A percentile compares a stretch with the other conserved stretches of the same genome.
phyloP scores from a whole-genome alignment of 2,329 filamentous ascomycete genomes.

The Verticillium tricorpus region DNA sequence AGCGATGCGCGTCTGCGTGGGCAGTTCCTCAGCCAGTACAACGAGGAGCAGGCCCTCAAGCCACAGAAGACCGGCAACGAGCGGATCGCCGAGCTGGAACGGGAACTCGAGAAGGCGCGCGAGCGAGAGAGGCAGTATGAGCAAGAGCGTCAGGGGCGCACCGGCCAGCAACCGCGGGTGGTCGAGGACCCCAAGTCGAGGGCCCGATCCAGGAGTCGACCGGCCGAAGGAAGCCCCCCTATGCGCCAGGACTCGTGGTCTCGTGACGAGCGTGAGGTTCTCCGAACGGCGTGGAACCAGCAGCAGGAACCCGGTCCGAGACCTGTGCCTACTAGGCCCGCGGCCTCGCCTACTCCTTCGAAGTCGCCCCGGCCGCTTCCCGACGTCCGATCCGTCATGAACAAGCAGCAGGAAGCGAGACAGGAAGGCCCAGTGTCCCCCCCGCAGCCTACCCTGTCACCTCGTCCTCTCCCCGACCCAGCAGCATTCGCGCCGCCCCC shows the following conservation, averaged over 20 bases:
- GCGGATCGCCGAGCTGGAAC: slow-evolving; percentile 61
- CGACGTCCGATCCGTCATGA: slow-evolving; percentile 3
- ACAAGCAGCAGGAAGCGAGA: neutral
- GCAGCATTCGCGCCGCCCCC: slow-evolving; percentile 17
- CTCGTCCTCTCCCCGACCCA: slow-evolving; percentile 38
- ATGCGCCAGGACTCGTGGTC: slow-evolving; percentile 61
- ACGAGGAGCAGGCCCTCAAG: slow-evolving; percentile 55
- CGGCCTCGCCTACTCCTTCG: slow-evolving; percentile 11
- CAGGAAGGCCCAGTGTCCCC: slow-evolving; percentile 13
- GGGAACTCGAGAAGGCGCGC: slow-evolving; percentile 59
- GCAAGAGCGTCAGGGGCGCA: slow-evolving; percentile 48
- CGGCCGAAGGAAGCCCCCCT: slow-evolving; percentile 32
- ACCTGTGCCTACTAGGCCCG: neutral
- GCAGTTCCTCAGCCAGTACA: slow-evolving; percentile 84
- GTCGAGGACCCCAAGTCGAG: slow-evolving; percentile 21
- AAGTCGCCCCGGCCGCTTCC: slow-evolving; percentile 19
- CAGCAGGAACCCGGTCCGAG: slow-evolving; percentile 22
- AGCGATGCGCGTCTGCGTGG: slow-evolving; percentile 68
- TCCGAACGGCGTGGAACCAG: slow-evolving; percentile 49
- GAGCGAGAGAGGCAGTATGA: slow-evolving; percentile 61
- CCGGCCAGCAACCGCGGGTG: slow-evolving; percentile 26
- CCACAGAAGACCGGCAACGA: slow-evolving; percentile 20
- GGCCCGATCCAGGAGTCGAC: slow-evolving; percentile 16
- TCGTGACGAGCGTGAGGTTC: slow-evolving; percentile 58
- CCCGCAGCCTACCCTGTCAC: slow-evolving; percentile 22